Conservation (phyloP, 176 grass and related monocot genomes). For the Sorghum bicolor region Sorghum_bicolor_NCBIv3 NC_012870.2:19115501-19116000, state of each 20-base stretch:
- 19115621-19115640: conserved; percentile 26
- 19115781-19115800: conserved; percentile 48
- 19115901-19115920: conserved; percentile 54
- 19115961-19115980: conserved; percentile 76
- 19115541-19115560: conserved; percentile 17
- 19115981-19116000: conserved; percentile 80
- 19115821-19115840: conserved; percentile 36
- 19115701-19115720: conserved; percentile 88
- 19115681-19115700: conserved; percentile 70
- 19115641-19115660: conserved; percentile 67
- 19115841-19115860: conserved; percentile 62
- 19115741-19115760: conserved; percentile 75
- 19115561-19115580: conserved; percentile 10
- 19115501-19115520: conserved; percentile 78
- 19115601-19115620: conserved; percentile 1
- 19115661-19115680: conserved; percentile 75
- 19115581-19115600: background rate
- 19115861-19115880: conserved; percentile 70
- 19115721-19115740: conserved; percentile 88
- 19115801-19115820: conserved; percentile 47
- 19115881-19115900: conserved; percentile 62
- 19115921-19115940: conserved; percentile 79
- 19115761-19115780: conserved; percentile 88
- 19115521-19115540: background rate
- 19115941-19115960: conserved; percentile 91